Percentiles rank a stretch among this genome's conserved stretches.
These are phyloP conservation scores for Salix koriyanagi DNA, from an alignment of 345 rosid genomes.

Conservation along the genomic window DNA sequence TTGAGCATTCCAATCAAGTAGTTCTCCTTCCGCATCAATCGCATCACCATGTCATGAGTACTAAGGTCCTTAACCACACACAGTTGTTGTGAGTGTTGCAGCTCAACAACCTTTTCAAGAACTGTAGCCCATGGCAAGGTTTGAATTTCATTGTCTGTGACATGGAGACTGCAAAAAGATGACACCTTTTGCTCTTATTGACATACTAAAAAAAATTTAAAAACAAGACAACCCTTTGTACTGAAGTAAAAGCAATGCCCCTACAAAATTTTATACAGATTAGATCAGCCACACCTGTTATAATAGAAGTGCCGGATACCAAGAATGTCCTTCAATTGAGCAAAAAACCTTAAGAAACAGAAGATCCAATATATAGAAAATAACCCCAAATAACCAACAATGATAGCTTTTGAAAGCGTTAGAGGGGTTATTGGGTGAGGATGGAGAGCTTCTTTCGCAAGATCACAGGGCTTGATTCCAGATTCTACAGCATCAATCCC, in stretches of 20 bases:
- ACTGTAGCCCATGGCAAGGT: constrained; percentile 93
- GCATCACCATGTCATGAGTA: constrained; percentile 91
- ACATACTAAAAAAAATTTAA: background rate
- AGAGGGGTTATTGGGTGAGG: constrained; percentile 85
- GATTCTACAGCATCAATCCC: constrained; percentile 99
- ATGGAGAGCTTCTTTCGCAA: constrained; percentile 86
- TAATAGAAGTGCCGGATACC: constrained; percentile 77
- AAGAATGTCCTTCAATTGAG: constrained; percentile 80
- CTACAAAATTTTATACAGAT: constrained; percentile 1
- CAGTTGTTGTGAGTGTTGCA: constrained; percentile 73
- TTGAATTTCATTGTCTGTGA: constrained; percentile 84
- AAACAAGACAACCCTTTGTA: background rate
- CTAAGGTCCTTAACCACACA: constrained; percentile 97
- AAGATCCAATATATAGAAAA: constrained; percentile 83
- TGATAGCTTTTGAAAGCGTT: constrained; percentile 72
- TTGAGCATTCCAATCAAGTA: constrained; percentile 98
- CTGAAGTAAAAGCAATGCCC: constrained; percentile 11
- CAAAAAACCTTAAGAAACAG: constrained; percentile 88
- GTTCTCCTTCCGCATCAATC: constrained; percentile 97
- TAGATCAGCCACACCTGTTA: constrained; percentile 49
- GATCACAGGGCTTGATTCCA: constrained; percentile 94
- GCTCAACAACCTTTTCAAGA: constrained; percentile 80
- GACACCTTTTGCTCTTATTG: background rate
- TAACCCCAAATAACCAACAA: constrained; percentile 80
- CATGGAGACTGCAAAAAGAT: constrained; percentile 70